Percentiles rank a stretch among this genome's conserved stretches.
Conservation (phyloP, 768 basidiomycete species). For the Collybia sordida region DNA sequence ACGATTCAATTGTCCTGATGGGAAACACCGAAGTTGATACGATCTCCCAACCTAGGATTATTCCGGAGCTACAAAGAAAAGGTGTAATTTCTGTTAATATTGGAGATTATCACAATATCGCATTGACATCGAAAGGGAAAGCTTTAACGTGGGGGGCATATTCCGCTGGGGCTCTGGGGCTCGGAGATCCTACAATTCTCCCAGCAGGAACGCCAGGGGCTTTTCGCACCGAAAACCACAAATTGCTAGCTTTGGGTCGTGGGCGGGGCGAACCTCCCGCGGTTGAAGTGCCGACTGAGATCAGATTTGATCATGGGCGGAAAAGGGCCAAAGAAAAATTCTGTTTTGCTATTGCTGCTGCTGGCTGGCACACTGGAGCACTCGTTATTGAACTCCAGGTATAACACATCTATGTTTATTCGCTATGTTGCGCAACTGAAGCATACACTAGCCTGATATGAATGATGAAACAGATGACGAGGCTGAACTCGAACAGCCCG, state of each 20-base stretch:
- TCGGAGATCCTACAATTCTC: slow-evolving; percentile 70
- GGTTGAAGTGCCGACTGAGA: slow-evolving; percentile 63
- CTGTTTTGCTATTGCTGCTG: slow-evolving; percentile 78
- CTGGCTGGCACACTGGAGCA: slow-evolving; percentile 92
- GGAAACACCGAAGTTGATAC: slow-evolving; percentile 52
- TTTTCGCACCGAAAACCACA: slow-evolving; percentile 39
- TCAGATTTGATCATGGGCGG: slow-evolving; percentile 65
- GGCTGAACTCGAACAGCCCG: slow-evolving; percentile 32
- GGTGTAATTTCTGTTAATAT: slow-evolving; percentile 84
- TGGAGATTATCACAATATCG: slow-evolving; percentile 92
- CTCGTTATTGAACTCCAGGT: slow-evolving; percentile 86
- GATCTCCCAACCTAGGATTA: slow-evolving; percentile 52
- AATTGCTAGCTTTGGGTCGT: slow-evolving; percentile 24
- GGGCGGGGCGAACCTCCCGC: slow-evolving; percentile 33
- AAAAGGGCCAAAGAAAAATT: slow-evolving; percentile 57
- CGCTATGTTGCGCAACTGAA: neutral
- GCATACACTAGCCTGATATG: slow-evolving; percentile 20
- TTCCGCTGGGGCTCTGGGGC: slow-evolving; percentile 79
- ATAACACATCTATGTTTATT: slow-evolving; percentile 15
- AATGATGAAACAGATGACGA: slow-evolving; percentile 34
- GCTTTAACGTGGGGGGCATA: slow-evolving; percentile 81
- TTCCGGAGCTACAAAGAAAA: slow-evolving; percentile 73
- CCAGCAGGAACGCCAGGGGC: slow-evolving; percentile 59
- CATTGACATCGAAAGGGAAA: slow-evolving; percentile 75
- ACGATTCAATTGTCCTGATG: slow-evolving; percentile 71